Percentiles rank a stretch among this genome's conserved stretches.
Conservation (phyloP, 2,329 filamentous ascomycete species). For the Pestalotiopsis sp. region DNA sequence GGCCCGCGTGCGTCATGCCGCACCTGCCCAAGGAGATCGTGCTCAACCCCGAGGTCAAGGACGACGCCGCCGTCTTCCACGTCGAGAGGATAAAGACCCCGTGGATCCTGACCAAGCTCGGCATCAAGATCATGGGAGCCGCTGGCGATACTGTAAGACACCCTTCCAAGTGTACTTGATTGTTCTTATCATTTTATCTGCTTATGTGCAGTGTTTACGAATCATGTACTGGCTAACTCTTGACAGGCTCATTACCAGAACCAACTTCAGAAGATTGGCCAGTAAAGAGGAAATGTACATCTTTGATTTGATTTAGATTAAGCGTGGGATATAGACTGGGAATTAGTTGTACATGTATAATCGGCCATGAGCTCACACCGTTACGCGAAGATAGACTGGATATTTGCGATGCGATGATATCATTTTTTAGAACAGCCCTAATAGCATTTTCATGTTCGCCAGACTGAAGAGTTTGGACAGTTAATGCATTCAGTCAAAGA, state of each 20-base stretch:
- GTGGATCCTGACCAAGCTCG: slow-evolving; percentile 8
- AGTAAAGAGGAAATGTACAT: not conserved
- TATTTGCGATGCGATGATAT: not conserved
- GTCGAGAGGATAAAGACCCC: slow-evolving; percentile 13
- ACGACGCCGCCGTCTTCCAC: slow-evolving; percentile 13
- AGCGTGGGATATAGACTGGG: not conserved
- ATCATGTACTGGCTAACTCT: not conserved
- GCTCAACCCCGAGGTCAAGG: slow-evolving; percentile 11
- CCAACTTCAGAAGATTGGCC: not conserved
- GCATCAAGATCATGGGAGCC: slow-evolving; percentile 12
- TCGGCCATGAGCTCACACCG: not conserved
- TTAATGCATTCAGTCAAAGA: no score
- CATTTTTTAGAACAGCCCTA: not conserved
- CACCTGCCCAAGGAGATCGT: slow-evolving; percentile 10
- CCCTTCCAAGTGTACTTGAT: not conserved
- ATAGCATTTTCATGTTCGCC: not conserved
- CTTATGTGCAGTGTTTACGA: not conserved
- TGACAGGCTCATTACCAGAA: not conserved
- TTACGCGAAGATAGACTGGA: not conserved
- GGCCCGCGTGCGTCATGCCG: slow-evolving; percentile 12
- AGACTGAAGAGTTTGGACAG: not conserved
- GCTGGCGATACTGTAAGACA: slow-evolving; percentile 14
- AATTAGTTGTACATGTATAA: not conserved
- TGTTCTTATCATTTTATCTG: no score
- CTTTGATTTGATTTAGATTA: not conserved